Evolutionary conservation across 306 rosid species (phyloP).

Genomic region (Sesbania bispinosa): DNA sequence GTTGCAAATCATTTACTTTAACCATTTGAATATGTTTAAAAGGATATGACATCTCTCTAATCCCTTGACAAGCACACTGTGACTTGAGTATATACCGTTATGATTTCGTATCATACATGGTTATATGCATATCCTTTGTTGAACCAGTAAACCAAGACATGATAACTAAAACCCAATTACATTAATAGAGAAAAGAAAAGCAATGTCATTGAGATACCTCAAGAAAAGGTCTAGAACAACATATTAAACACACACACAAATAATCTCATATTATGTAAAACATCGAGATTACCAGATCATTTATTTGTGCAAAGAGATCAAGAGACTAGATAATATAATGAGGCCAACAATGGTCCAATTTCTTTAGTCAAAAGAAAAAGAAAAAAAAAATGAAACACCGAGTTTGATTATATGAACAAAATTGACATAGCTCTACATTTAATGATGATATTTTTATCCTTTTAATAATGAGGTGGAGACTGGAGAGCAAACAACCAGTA

Average conservation of each 20-base stretch:
- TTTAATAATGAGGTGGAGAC: not conserved
- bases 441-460: not conserved
- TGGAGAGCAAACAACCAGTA: conserved; percentile 1
- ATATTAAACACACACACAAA: not conserved
- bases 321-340: not conserved
- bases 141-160: not conserved
- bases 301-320: not conserved
- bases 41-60: not conserved
- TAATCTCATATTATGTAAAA: not conserved
- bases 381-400: not conserved
- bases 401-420: not conserved
- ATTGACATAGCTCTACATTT: not conserved
- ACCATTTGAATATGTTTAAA: not conserved
- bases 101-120: not conserved
- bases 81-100: no score
- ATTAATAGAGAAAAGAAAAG: not conserved
- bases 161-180: not conserved
- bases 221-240: not conserved
- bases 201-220: not conserved
- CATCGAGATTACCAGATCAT: not conserved
- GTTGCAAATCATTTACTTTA: not conserved
- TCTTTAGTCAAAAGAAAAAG: no score
- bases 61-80: conserved; percentile 3
- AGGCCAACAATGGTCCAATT: not conserved
- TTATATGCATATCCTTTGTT: conserved; percentile 6